phyloP scores from a whole-genome alignment of 2,329 filamentous ascomycete genomes.

The Stachybotrys chlorohalonatus region DNA sequence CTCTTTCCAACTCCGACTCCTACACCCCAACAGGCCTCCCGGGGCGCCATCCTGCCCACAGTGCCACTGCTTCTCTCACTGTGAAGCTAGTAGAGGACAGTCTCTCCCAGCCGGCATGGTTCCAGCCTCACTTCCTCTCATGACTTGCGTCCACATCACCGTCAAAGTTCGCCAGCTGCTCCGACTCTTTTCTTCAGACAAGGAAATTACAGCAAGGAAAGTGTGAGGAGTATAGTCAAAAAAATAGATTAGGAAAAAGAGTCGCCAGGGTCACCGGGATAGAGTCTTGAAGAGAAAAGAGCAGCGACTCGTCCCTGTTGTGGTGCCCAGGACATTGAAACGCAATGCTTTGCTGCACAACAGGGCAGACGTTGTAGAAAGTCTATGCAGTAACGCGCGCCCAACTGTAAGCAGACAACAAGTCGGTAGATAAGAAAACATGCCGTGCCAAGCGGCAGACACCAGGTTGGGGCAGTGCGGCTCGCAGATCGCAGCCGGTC shows the following conservation, averaged over 20 bases:
- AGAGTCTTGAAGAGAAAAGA: constrained; percentile 12
- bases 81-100: too few relatives aligned
- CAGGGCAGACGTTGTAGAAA: not conserved
- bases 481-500: too few relatives aligned
- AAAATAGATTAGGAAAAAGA: constrained; percentile 12
- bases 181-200: not conserved
- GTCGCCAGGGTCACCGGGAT: constrained; percentile 16
- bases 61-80: too few relatives aligned
- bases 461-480: not conserved
- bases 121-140: too few relatives aligned
- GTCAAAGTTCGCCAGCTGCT: not conserved
- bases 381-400: constrained; percentile 1
- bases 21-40: not conserved
- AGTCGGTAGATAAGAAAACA: not conserved
- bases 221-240: constrained; percentile 2
- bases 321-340: constrained; percentile 11
- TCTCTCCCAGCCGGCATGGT: too few relatives aligned
- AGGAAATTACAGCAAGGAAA: constrained; percentile 2
- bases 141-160: not conserved
- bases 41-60: not conserved
- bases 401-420: not conserved
- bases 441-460: not conserved
- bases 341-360: constrained; percentile 5
- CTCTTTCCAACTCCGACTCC: not conserved
- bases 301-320: constrained; percentile 15